A percentile compares a stretch with the other conserved stretches of the same genome.
These are phyloP conservation scores for Lophium mytilinum DNA, from an alignment of 495 filamentous ascomycete genomes.

Conservation along the genomic window DNA sequence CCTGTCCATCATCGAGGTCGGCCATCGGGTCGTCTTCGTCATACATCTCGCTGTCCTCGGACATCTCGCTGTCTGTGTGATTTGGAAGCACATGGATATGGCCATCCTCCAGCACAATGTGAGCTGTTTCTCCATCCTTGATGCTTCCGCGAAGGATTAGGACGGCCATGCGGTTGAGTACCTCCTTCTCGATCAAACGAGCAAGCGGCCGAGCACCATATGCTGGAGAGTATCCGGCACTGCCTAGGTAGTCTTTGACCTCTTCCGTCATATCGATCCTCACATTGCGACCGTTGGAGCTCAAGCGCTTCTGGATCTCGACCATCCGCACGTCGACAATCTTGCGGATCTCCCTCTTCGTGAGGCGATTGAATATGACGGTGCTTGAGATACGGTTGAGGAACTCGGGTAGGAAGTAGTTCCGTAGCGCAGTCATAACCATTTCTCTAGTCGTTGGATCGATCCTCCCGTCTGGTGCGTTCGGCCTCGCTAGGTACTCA, in stretches of 20 bases:
- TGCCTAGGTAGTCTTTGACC: slow-evolving; percentile 84
- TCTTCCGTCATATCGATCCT: slow-evolving; percentile 64
- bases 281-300: slow-evolving; percentile 73
- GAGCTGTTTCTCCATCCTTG: slow-evolving; percentile 73
- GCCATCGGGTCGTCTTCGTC: slow-evolving; percentile 65
- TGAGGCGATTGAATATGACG: slow-evolving; percentile 98
- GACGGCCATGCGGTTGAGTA: slow-evolving; percentile 85
- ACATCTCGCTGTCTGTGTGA: slow-evolving; percentile 56
- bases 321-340: slow-evolving; percentile 86
- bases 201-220: slow-evolving; percentile 87
- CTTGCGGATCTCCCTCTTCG: slow-evolving; percentile 76
- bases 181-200: slow-evolving; percentile 89
- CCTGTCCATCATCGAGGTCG: slow-evolving; percentile 50
- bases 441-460: slow-evolving; percentile 79
- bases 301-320: slow-evolving; percentile 86
- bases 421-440: slow-evolving; percentile 79
- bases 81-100: slow-evolving; percentile 76
- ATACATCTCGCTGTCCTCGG: slow-evolving; percentile 39
- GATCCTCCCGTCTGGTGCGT: slow-evolving; percentile 70
- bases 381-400: slow-evolving; percentile 90
- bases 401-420: slow-evolving; percentile 97
- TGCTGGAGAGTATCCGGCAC: slow-evolving; percentile 81
- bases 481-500: slow-evolving; percentile 77
- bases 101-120: slow-evolving; percentile 66
- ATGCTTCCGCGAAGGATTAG: slow-evolving; percentile 79